Evolutionary conservation across 768 basidiomycete species (phyloP), one percentile per base, ranked within the genome.

Genomic region (Wakefieldia striispora): DNA sequence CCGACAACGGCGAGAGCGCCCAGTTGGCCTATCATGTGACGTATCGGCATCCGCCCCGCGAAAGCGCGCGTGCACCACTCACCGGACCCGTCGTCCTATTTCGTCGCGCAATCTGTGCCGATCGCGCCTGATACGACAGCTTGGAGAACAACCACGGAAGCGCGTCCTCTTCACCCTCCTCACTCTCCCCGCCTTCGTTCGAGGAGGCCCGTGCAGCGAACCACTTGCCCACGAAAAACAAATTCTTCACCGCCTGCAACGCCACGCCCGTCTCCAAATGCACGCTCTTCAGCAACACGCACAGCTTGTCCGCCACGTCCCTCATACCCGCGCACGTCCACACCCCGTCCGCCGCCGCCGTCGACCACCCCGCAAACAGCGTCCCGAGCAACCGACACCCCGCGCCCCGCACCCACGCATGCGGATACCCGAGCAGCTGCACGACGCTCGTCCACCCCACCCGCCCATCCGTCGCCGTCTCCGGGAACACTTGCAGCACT

Each of bases 111-210:
- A 91, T 85, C 60, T 88, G 82, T 5, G 86, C 84, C 6, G 86
- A 85, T 29, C 83, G 81, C 10, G 86, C 80, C 62, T 94, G 88
- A 66, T 89, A 95, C 0, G 95, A 97, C 17, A 98, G 72, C 62
- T 89, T 89, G 20, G 93, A 94, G 75, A 98, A 97, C 29, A 99
- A 69, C 94, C 95, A 98, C 0, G 90, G 81, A 2, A 97, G 72
- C 0, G 85, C 86, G 57, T 86, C 76, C 16, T 6, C 42, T 10
- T 34, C 37, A 16, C 8, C 36, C 7, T 46, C 47, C 0, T 13
- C 16, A 2, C 29, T 50, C 0, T 37, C 36, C 2, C 69, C 63
- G 48, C 70, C 61, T 40, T 57, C 47, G 48, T 57, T 75, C 69
- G 29, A 77, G 62, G 29, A 77, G 62, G 20, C 3, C 19, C 34